phyloP scores from a whole-genome alignment of 805 yeast species.

The Priceomyces castillae region DNA sequence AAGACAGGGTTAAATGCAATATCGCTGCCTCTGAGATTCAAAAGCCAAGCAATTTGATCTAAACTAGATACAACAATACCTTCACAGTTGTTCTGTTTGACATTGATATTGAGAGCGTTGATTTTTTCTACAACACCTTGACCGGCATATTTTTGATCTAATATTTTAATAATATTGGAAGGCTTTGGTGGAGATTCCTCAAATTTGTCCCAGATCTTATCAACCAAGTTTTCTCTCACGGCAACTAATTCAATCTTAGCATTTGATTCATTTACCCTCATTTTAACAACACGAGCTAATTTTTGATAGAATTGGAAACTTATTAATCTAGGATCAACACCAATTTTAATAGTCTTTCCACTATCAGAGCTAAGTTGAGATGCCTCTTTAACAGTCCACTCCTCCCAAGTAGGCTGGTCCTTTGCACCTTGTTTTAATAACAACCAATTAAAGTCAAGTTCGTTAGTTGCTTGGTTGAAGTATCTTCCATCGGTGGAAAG shows the following conservation, averaged over 20 bases:
- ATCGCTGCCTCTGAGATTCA: slow-evolving; percentile 55
- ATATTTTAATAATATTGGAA: slow-evolving; percentile 47
- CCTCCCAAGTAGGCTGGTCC: slow-evolving; percentile 55
- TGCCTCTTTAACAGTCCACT: slow-evolving; percentile 55
- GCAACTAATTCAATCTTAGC: slow-evolving; percentile 44
- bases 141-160: slow-evolving; percentile 62
- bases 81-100: slow-evolving; percentile 24
- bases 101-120: slow-evolving; percentile 33
- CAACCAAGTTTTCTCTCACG: slow-evolving; percentile 65
- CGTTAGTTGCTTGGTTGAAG: slow-evolving; percentile 56
- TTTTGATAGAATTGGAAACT: slow-evolving; percentile 34
- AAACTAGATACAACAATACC: slow-evolving; percentile 45
- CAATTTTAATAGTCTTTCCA: slow-evolving; percentile 34
- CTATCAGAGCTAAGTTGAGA: slow-evolving; percentile 48
- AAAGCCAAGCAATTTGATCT: slow-evolving; percentile 54
- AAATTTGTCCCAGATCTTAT: slow-evolving; percentile 65
- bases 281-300: slow-evolving; percentile 29
- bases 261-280: slow-evolving; percentile 20
- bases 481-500: slow-evolving; percentile 62
- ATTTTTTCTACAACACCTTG: slow-evolving; percentile 59
- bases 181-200: slow-evolving; percentile 60
- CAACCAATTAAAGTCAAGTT: slow-evolving; percentile 59
- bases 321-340: slow-evolving; percentile 51
- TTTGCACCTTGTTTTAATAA: slow-evolving; percentile 51
- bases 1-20: slow-evolving; percentile 56